These are phyloP conservation scores for Huntiella decipiens DNA, from an alignment of 2,329 filamentous ascomycete genomes.

Conservation along the genomic window DNA sequence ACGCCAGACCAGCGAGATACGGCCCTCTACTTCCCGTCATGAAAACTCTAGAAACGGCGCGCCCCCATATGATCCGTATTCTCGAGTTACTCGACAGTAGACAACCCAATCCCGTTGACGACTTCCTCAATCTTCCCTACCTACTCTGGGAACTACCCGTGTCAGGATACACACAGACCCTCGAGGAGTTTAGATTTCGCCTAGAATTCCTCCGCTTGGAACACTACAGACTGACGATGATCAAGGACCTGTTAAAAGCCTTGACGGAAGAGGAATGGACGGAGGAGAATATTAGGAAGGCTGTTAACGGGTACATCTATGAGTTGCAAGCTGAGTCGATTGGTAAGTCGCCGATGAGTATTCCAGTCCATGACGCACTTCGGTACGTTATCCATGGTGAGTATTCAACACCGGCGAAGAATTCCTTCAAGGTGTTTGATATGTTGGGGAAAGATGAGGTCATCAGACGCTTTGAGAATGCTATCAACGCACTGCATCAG, in stretches of 20 bases:
- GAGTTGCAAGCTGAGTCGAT: too few relatives aligned
- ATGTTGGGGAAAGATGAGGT: constrained; percentile 21
- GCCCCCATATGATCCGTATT: constrained; percentile 8
- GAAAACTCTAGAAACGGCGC: neutral
- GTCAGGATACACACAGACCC: constrained; percentile 14
- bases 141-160: constrained; percentile 21
- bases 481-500: neutral
- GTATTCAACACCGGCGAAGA: constrained; percentile 8
- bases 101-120: constrained; percentile 11
- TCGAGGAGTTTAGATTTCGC: neutral
- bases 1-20: neutral
- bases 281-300: too few relatives aligned
- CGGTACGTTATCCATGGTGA: too few relatives aligned
- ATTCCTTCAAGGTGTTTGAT: constrained; percentile 15
- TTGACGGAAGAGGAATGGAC: too few relatives aligned
- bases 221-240: too few relatives aligned
- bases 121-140: constrained; percentile 19
- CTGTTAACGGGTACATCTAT: too few relatives aligned
- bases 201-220: too few relatives aligned
- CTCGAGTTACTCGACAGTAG: constrained; percentile 9
- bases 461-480: constrained; percentile 4
- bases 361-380: too few relatives aligned
- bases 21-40: neutral
- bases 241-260: too few relatives aligned
- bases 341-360: too few relatives aligned